Conservation (phyloP, 139 green algal genomes). For the Tetratostichococcus sp. region DNA sequence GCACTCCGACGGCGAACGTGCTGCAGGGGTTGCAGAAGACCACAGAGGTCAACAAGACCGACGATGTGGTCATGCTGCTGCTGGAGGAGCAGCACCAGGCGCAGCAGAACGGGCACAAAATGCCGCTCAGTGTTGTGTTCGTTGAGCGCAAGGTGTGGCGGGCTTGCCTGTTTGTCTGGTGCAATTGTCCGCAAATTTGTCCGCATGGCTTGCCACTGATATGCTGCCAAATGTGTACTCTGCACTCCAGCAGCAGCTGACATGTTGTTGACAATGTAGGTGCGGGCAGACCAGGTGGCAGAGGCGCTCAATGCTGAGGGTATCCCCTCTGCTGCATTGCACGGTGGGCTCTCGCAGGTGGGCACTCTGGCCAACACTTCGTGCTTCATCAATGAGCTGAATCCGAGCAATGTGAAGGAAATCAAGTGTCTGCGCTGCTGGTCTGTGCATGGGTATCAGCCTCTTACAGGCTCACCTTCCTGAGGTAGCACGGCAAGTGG, state of each 20-base stretch:
- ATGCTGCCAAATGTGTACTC: too few species aligned
- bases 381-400: too few species aligned
- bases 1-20: conserved; percentile 75
- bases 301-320: conserved; percentile 58
- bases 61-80: conserved; percentile 56
- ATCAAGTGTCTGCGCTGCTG: too few species aligned
- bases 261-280: conserved; percentile 15
- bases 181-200: too few species aligned
- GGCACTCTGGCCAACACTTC: background rate
- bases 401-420: too few species aligned
- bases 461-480: too few species aligned
- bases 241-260: too few species aligned
- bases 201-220: too few species aligned
- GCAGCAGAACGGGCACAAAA: conserved; percentile 33
- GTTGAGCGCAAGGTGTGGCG: conserved; percentile 81
- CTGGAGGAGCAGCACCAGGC: conserved; percentile 45
- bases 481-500: too few species aligned
- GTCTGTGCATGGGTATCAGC: too few species aligned
- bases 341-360: conserved; percentile 69
- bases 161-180: too few species aligned
- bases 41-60: conserved; percentile 60
- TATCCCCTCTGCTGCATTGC: conserved; percentile 63
- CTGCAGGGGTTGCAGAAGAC: conserved; percentile 69
- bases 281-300: conserved; percentile 61
- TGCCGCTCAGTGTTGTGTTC: conserved; percentile 85